Evolutionary conservation across 2,329 filamentous ascomycete species (phyloP).

Genomic region (Proliferodiscus dingleyae): DNA sequence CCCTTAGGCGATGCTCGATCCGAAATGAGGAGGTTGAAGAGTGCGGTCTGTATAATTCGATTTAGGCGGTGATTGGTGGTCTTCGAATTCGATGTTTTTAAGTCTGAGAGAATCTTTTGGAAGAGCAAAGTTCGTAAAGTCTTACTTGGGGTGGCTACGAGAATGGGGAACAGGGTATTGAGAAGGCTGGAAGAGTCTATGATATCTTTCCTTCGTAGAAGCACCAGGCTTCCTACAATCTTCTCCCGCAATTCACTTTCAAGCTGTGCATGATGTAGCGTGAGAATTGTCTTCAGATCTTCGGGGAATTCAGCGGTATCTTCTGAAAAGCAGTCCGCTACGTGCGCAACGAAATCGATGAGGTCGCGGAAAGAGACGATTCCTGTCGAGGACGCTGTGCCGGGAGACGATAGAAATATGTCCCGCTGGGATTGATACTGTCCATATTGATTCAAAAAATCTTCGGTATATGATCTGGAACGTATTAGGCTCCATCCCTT

Average conservation of each 20-base stretch:
- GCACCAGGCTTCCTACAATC: constrained; percentile 82
- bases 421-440: constrained; percentile 90
- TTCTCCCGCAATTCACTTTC: constrained; percentile 88
- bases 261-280: constrained; percentile 74
- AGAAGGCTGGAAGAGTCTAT: constrained; percentile 80
- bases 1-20: constrained; percentile 82
- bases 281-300: constrained; percentile 76
- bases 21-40: constrained; percentile 85
- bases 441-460: constrained; percentile 81
- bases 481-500: constrained; percentile 6
- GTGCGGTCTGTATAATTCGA: constrained; percentile 83
- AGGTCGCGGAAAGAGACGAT: constrained; percentile 83
- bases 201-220: constrained; percentile 86
- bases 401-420: constrained; percentile 82
- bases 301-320: constrained; percentile 72
- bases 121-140: constrained; percentile 77
- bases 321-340: constrained; percentile 86
- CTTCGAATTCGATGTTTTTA: constrained; percentile 83
- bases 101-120: constrained; percentile 85
- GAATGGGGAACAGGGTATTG: constrained; percentile 89
- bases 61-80: constrained; percentile 89
- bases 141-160: constrained; percentile 90
- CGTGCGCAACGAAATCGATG: constrained; percentile 89
- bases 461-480: constrained; percentile 75
- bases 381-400: constrained; percentile 70